Conservation (phyloP, 371 early-diverging fungal species). For the Funneliformis caledonium region DNA sequence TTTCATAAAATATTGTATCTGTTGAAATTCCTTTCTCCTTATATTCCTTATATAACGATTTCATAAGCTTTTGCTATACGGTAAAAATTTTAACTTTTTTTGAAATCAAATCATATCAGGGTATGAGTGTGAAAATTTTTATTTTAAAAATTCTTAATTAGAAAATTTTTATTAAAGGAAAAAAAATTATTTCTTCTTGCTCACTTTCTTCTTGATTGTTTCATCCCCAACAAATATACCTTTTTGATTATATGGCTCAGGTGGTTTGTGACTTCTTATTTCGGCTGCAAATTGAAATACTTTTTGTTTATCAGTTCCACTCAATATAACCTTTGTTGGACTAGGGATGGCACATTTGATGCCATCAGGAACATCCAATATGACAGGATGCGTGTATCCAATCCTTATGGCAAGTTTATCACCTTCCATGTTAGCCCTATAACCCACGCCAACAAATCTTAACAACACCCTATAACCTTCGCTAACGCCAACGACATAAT, state of each 20-base stretch:
- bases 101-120: too few species aligned
- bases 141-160: too few species aligned
- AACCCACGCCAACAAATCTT: constrained; percentile 93
- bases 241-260: constrained; percentile 99
- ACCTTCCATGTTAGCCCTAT: constrained; percentile 84
- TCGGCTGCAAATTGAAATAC: constrained; percentile 92
- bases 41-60: too few species aligned
- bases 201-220: constrained; percentile 95
- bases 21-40: too few species aligned
- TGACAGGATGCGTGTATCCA: constrained; percentile 89
- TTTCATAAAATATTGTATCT: too few species aligned
- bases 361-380: constrained; percentile 80
- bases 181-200: constrained; percentile 83
- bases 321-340: constrained; percentile 85
- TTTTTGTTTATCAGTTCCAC: constrained; percentile 76
- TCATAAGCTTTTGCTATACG: too few species aligned
- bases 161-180: too few species aligned
- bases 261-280: constrained; percentile 88
- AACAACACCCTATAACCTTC: constrained; percentile 89
- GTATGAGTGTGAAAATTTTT: too few species aligned
- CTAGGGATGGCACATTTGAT: constrained; percentile 79
- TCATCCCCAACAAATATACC: constrained; percentile 97
- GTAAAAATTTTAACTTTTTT: too few species aligned
- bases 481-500: constrained; percentile 87
- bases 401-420: constrained; percentile 76